Base-by-base conservation (phyloP, 1,139 yeast genomes). In the Diutina pseudorugosa region DNA sequence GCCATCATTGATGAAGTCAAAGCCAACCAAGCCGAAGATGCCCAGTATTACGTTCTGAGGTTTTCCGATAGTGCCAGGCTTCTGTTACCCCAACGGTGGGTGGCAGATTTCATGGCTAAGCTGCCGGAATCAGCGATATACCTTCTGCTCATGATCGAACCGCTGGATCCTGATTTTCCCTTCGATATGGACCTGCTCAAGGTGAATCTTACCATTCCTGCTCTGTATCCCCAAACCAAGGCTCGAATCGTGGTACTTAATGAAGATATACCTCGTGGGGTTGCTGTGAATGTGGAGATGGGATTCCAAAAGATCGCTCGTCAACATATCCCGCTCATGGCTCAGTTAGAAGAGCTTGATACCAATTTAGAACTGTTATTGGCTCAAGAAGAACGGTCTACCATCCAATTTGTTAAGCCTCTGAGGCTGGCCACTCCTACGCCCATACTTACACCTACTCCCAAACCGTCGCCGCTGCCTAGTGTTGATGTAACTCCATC, bases 101-200 rank as follows among this genome's bases (percentile, higher is more conserved):
- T 45, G 11, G 49, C 40, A 5, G 49, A 51, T 54, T 41, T 53
- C 53, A 20, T 51, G 51, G 27, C 51, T 52, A 21, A 40, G 53
- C 18, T 51, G 47, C 19, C 51, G 52, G 33, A 57, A 56, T 43
- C 54, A 55, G n/a, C 57, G 16, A 60, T 72, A 1, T 71, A 72
- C 52, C 54, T 73, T 7, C 69, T 75, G 36, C 68, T 73, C 53
- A 55, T 62, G 41, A 56, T 73, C n/a, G 58, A 60, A 20, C 91
- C 93, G 0, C 73, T 84, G 0, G 93, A 84, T 61, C 91, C 91
- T 0, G 87, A 84, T 45, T 85, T 85, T 61, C 86, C 91, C 0
- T 85, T 74, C 61, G 88, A 82, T 55, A 64, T 85, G 33, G 75
- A 73, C 8, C 59, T 63, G 19, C 68, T 85, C 53, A 71, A 76